A percentile compares a stretch with the other conserved stretches of the same genome.
These are phyloP conservation scores for Primulina huaijiensis DNA, from an alignment of 257 asterid species.

Conservation along the genomic window DNA sequence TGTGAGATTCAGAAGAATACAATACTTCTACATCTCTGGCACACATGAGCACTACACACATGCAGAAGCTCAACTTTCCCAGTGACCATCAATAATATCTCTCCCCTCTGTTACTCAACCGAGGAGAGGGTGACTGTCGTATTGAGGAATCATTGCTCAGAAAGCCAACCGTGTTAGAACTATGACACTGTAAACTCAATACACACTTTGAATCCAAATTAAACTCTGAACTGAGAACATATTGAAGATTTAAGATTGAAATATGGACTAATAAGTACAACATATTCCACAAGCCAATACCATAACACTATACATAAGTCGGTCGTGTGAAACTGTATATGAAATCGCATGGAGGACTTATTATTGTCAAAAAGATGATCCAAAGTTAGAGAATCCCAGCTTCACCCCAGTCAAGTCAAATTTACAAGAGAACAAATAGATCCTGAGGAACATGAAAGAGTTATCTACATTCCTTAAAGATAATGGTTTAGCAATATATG, in stretches of 20 bases:
- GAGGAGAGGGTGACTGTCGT: not conserved
- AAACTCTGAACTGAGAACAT: not conserved
- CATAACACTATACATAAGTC: not conserved
- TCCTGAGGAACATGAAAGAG: slow-evolving; percentile 9
- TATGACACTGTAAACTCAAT: not conserved
- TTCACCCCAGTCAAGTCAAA: not conserved
- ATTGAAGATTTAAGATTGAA: not conserved
- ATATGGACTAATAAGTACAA: not conserved
- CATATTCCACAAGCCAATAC: not conserved
- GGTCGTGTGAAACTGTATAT: not conserved
- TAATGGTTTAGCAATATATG: slow-evolving; percentile 4
- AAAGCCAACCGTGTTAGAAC: not conserved
- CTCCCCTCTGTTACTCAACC: not conserved
- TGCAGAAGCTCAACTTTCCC: not conserved
- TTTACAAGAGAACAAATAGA: slow-evolving; percentile 2
- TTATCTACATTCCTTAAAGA: slow-evolving; percentile 8
- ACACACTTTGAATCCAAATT: slow-evolving; percentile 1
- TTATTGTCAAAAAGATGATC: not conserved
- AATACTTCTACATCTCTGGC: not conserved
- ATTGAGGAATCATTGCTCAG: not conserved
- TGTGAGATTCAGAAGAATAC: slow-evolving; percentile 6
- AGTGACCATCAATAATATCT: not conserved
- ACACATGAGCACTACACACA: not conserved
- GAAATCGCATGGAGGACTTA: not conserved
- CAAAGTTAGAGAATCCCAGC: not conserved